Percentiles rank a stretch among this genome's conserved stretches.
Evolutionary conservation across 306 rosid genomes (phyloP).

Genomic region (Citrullus mucosospermus): DNA sequence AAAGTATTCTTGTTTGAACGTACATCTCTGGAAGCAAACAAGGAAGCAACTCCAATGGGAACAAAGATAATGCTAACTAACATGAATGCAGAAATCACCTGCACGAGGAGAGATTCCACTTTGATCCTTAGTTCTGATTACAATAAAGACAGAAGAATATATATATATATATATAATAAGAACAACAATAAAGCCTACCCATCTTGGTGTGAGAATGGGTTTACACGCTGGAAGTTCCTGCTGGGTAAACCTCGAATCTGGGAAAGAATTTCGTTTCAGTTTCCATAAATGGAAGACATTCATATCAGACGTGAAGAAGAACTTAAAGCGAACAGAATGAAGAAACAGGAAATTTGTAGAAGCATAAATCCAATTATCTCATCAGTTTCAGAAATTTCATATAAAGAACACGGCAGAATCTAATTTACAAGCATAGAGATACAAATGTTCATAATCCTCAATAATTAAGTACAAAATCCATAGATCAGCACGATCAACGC

Average conservation of each 20-base stretch:
- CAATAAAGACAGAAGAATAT: neutral
- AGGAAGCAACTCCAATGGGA: constrained; percentile 82
- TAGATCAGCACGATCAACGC: neutral
- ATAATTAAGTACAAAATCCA: neutral
- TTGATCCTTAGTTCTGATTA: neutral
- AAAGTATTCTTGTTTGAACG: constrained; percentile 8
- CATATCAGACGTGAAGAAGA: neutral
- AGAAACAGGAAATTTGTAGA: neutral
- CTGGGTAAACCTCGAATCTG: constrained; percentile 93
- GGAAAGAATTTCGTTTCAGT: neutral
- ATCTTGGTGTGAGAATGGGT: constrained; percentile 90
- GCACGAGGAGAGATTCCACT: constrained; percentile 8
- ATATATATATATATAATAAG: neutral
- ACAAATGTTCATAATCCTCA: neutral
- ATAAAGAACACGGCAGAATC: neutral
- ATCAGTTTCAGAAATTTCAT: neutral
- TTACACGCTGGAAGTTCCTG: constrained; percentile 99
- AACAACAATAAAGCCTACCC: constrained; percentile 30
- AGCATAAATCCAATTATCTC: neutral
- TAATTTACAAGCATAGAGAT: neutral
- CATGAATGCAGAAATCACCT: constrained; percentile 91
- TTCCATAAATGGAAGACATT: neutral
- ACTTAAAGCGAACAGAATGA: neutral
- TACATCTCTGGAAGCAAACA: constrained; percentile 78
- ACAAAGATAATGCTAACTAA: constrained; percentile 63